A percentile compares a stretch with the other conserved stretches of the same genome.
phyloP scores from a whole-genome alignment of 1,284 basidiomycete genomes.

The Ustilago bromivora region DNA sequence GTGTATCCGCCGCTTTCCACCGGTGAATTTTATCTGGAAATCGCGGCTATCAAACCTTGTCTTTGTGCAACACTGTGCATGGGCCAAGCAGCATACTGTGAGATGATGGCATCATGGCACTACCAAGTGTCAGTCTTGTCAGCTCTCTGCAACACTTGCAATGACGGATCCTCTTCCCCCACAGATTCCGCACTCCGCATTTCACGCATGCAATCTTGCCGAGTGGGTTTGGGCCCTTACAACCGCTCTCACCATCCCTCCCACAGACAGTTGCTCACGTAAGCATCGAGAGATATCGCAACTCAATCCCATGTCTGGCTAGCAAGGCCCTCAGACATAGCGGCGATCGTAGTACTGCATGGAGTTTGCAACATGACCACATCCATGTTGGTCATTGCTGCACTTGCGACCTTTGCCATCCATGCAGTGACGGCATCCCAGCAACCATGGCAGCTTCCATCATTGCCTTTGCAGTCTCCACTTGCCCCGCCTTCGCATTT shows the following conservation, averaged over 20 bases:
- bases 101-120: background rate
- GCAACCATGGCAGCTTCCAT: slow-evolving; percentile 22
- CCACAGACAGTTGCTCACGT: background rate
- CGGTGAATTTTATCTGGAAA: slow-evolving; percentile 7
- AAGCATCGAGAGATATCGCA: too few species aligned
- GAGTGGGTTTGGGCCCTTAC: background rate
- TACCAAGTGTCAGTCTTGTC: slow-evolving; percentile 9
- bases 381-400: slow-evolving; percentile 9
- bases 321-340: background rate
- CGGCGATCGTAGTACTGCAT: background rate
- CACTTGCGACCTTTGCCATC: background rate
- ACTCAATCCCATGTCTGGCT: too few species aligned
- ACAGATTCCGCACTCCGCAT: slow-evolving; percentile 3
- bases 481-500: slow-evolving; percentile 2
- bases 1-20: background rate
- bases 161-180: background rate
- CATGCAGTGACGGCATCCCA: background rate
- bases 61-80: slow-evolving; percentile 5
- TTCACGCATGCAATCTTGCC: background rate
- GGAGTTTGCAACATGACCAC: slow-evolving; percentile 12
- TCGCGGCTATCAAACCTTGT: slow-evolving; percentile 9
- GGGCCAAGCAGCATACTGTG: slow-evolving; percentile 1
- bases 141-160: background rate
- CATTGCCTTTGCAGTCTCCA: background rate
- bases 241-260: background rate